Evolutionary conservation across 2,329 filamentous ascomycete species (phyloP).

Genomic region (Penicillium polonicum): DNA sequence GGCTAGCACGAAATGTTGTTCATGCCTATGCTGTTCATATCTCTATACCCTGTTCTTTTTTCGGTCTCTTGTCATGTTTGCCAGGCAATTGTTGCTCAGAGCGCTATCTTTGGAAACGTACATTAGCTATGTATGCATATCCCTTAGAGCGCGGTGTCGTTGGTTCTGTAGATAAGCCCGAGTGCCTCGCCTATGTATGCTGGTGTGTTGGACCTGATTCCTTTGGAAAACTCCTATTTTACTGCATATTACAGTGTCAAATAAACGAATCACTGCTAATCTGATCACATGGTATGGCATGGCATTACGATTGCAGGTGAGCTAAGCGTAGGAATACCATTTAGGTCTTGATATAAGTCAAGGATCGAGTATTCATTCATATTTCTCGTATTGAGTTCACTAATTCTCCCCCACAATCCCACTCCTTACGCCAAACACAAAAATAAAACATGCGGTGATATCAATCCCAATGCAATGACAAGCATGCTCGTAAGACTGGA

Average conservation of each 20-base stretch:
- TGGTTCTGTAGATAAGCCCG: background rate
- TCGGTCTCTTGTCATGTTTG: background rate
- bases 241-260: background rate
- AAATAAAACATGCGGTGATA: conserved; percentile 22
- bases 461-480: conserved; percentile 26
- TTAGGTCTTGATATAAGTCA: background rate
- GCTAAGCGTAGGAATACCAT: background rate
- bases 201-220: background rate
- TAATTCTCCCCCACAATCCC: conserved; percentile 9
- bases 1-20: background rate
- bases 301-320: background rate
- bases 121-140: conserved; percentile 1
- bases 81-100: background rate
- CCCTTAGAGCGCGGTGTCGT: background rate
- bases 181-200: background rate
- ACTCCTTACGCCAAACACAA: conserved; percentile 25
- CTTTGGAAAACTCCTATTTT: background rate
- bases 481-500: conserved; percentile 20
- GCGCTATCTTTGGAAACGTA: background rate
- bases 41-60: conserved; percentile 10
- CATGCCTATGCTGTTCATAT: conserved; percentile 8
- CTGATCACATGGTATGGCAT: background rate
- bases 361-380: conserved; percentile 10
- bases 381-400: conserved; percentile 12
- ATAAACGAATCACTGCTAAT: background rate